Base-by-base conservation (phyloP, 2,329 filamentous ascomycete genomes). In the Aureobasidium musti region DNA sequence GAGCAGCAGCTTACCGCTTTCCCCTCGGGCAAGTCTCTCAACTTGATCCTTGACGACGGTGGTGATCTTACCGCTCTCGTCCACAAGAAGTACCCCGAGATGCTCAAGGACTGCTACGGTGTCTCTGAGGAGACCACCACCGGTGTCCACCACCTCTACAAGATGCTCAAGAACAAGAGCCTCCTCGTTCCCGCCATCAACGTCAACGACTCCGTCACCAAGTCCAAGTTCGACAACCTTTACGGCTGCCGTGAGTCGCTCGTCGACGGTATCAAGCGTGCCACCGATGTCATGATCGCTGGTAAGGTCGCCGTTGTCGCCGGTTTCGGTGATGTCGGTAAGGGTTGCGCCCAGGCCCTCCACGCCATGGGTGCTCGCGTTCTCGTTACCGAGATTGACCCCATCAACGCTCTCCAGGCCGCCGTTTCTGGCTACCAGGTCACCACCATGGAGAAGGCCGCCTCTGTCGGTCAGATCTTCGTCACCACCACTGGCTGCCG, bases 221-320 rank as follows among this genome's bases (percentile, higher is more conserved):
- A 98, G 90, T 97, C 92, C 84, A 99, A 99, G 88, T 99, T 99
- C 81, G 95, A 98, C 88, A 99, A 99, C 89, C 85, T 98, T 73
- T 99, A 98, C 88, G 94, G 95, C 79, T 98, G 95, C 92, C 90
- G 92, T 80, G 95, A 98, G 86, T 97, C 94, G 71, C 90, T 99
- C 76, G 89, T 99, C 77, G 95, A 99, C 81, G 95, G 95, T 81
- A 98, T 99, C 89, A 99, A 98, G 91, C 94, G 94, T 85, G 94
- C 95, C 76, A 99, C 95, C 81, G 94, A 99, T 85, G 95, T 98
- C 82, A 99, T 99, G 95, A 94, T 98, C 86, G 95, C 95, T 78
- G 95, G 95, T 81, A 98, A 99, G 90, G 88, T 97, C 77, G 92
- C 91, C 73, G 93, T 98, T 73, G 95, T 99, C 74, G 95, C 95